phyloP scores from a whole-genome alignment of 2,329 filamentous ascomycete genomes.

The Cytospora leucostoma region DNA sequence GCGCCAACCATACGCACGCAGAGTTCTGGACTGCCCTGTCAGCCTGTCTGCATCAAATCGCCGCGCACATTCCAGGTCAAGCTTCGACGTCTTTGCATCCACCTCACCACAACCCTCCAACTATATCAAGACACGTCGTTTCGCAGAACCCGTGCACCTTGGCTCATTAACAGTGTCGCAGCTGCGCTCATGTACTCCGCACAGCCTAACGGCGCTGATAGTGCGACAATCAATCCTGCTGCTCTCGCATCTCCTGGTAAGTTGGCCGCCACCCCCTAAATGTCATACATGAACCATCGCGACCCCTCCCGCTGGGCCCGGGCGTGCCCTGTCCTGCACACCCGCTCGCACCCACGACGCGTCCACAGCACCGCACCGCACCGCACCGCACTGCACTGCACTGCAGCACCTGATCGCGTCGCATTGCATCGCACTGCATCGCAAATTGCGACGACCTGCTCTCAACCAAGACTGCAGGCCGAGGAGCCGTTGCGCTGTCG shows the following conservation, averaged over 20 bases:
- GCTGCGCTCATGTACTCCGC: constrained; percentile 59
- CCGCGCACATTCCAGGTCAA: constrained; percentile 40
- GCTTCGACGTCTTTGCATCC: constrained; percentile 37
- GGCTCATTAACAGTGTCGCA: constrained; percentile 40
- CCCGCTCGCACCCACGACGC: neutral
- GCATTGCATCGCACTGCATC: constrained; percentile 5
- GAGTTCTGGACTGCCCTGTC: constrained; percentile 37
- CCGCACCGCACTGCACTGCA: constrained; percentile 20
- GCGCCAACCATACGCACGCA: constrained; percentile 53
- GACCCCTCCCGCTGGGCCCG: constrained; percentile 27
- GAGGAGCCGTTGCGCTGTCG: constrained; percentile 4
- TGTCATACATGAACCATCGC: constrained; percentile 29
- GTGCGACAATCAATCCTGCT: constrained; percentile 88
- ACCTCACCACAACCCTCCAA: constrained; percentile 47
- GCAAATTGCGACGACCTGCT: neutral
- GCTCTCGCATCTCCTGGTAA: constrained; percentile 79
- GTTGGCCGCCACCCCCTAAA: constrained; percentile 35
- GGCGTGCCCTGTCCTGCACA: constrained; percentile 24
- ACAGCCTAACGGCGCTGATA: constrained; percentile 74
- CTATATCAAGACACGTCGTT: constrained; percentile 64
- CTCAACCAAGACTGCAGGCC: constrained; percentile 4
- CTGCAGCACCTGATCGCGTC: constrained; percentile 19
- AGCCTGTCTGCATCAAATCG: constrained; percentile 42
- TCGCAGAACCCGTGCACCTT: constrained; percentile 48
- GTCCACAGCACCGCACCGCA: constrained; percentile 14